Conservation (phyloP, 108 stramenopile species). For the Nitzschia sp. region DNA sequence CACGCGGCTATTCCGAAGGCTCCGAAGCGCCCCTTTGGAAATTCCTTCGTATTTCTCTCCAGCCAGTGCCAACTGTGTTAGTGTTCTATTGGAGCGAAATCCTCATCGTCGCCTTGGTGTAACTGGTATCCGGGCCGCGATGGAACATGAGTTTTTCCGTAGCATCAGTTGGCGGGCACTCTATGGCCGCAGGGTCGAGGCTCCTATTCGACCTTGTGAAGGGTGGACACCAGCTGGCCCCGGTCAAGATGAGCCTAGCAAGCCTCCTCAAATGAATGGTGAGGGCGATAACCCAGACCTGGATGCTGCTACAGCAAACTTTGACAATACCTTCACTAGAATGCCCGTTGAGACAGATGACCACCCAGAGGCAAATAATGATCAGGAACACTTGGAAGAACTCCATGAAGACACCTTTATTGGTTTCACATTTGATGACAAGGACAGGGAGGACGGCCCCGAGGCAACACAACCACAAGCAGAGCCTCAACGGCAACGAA, state of each 20-base stretch:
- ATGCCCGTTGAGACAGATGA: conserved; percentile 85
- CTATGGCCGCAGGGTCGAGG: conserved; percentile 65
- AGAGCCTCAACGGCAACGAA: conserved; percentile 19
- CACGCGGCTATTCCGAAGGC: conserved; percentile 89
- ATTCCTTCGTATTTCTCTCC: conserved; percentile 74
- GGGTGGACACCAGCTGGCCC: conserved; percentile 67
- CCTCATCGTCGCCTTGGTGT: conserved; percentile 73
- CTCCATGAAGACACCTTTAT: conserved; percentile 78
- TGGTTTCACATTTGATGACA: conserved; percentile 83
- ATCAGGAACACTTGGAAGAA: conserved; percentile 51
- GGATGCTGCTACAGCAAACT: conserved; percentile 85
- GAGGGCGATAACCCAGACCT: conserved; percentile 32
- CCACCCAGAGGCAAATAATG: conserved; percentile 44
- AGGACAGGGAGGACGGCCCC: conserved; percentile 34
- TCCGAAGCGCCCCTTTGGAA: conserved; percentile 77
- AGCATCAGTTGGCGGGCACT: conserved; percentile 77
- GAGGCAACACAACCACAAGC: conserved; percentile 15
- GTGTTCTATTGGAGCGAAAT: conserved; percentile 75
- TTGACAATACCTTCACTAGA: conserved; percentile 82
- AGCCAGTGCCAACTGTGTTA: conserved; percentile 58
- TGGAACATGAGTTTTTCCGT: conserved; percentile 84
- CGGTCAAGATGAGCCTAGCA: background rate
- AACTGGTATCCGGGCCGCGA: conserved; percentile 70
- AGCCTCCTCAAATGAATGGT: background rate
- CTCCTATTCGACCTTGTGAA: conserved; percentile 88